phyloP scores from a whole-genome alignment of 176 grass and related monocot species.

The Guadua angustifolia region DNA sequence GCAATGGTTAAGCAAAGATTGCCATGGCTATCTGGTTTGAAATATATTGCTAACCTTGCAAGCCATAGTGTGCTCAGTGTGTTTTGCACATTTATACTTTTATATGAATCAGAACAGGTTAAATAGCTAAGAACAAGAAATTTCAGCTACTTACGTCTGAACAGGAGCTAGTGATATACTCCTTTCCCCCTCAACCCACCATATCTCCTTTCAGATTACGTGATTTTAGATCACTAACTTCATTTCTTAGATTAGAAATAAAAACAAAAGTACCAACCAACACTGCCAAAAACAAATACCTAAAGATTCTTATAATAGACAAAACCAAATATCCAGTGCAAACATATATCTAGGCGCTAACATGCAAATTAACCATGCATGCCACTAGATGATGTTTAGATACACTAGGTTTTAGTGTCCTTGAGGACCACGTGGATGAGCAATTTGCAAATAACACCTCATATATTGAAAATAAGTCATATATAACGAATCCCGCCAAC shows the following conservation, averaged over 20 bases:
- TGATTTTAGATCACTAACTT: background rate
- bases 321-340: background rate
- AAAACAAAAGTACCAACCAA: background rate
- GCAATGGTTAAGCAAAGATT: background rate
- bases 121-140: conserved; percentile 4
- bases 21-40: background rate
- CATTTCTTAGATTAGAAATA: background rate
- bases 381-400: no score
- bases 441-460: background rate
- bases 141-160: background rate
- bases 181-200: background rate
- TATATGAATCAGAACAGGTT: background rate
- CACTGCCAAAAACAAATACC: background rate
- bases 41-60: background rate
- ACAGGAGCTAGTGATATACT: background rate
- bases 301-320: background rate
- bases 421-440: background rate
- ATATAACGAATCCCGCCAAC: background rate
- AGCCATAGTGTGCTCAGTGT: no score
- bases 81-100: background rate
- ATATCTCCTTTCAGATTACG: background rate
- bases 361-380: no score
- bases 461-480: background rate
- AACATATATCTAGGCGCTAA: no score
- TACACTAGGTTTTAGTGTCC: background rate